These are phyloP conservation scores for Solanum okadae DNA, from an alignment of 257 asterid genomes.

Conservation along the genomic window DNA sequence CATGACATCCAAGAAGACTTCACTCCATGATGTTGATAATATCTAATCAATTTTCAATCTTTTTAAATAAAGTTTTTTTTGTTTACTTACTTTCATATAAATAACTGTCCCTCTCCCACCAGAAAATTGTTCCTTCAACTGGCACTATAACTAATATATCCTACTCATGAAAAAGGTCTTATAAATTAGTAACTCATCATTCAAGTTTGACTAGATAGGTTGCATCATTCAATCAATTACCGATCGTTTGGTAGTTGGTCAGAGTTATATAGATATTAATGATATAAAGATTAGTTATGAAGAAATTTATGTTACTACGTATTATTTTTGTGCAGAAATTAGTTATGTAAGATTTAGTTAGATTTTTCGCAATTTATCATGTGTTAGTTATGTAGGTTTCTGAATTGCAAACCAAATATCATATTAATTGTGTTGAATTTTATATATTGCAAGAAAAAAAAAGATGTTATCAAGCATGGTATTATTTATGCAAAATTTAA, in stretches of 20 bases:
- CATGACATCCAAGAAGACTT: slow-evolving; percentile 4
- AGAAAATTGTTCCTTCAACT: neutral
- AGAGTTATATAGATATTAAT: neutral
- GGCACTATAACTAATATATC: neutral
- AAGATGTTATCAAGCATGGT: neutral
- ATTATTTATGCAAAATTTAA: neutral
- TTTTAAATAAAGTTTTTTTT: neutral
- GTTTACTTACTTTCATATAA: neutral
- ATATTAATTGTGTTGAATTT: neutral
- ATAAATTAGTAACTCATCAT: neutral
- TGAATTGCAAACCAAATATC: neutral
- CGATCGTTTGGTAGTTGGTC: neutral
- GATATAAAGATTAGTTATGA: neutral
- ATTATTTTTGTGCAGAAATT: neutral
- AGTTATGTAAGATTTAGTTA: neutral
- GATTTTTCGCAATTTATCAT: neutral
- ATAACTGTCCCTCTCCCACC: neutral
- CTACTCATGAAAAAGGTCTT: neutral
- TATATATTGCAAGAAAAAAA: neutral
- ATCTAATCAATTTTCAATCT: neutral
- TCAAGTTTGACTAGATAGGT: neutral
- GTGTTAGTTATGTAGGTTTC: neutral
- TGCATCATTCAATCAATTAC: neutral
- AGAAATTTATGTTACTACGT: neutral
- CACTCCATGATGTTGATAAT: slow-evolving; percentile 3